A percentile compares a stretch with the other conserved stretches of the same genome.
These are phyloP conservation scores for Calamus simplicifolius DNA, from an alignment of 176 grass and related monocot genomes.

Conservation along the genomic window DNA sequence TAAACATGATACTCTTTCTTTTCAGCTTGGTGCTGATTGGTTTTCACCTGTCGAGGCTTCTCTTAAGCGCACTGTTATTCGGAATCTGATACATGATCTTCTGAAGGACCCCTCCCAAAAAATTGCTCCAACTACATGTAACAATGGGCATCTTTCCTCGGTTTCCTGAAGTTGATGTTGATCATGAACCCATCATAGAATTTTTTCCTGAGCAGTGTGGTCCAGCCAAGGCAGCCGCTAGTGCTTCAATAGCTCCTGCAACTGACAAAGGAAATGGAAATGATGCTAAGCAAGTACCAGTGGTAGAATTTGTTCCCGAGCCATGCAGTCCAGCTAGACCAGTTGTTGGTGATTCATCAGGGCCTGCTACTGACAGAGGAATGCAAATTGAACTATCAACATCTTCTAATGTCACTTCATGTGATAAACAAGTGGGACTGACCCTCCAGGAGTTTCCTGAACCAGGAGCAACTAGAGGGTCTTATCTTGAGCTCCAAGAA, in stretches of 20 bases:
- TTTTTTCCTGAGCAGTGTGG: too few species aligned
- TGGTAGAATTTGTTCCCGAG: slow-evolving; percentile 35
- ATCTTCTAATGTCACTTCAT: slow-evolving; percentile 29
- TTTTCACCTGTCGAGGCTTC: slow-evolving; percentile 86
- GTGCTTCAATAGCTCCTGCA: too few species aligned
- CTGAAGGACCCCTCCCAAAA: slow-evolving; percentile 31
- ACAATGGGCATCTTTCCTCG: slow-evolving; percentile 27
- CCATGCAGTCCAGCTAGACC: slow-evolving; percentile 24
- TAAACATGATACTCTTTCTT: slow-evolving; percentile 2
- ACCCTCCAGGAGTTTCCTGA: slow-evolving; percentile 13
- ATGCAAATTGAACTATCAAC: slow-evolving; percentile 7
- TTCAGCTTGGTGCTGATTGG: slow-evolving; percentile 78
- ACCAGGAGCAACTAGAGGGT: background rate
- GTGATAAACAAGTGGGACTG: slow-evolving; percentile 25
- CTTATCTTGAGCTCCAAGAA: background rate
- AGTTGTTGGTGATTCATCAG: slow-evolving; percentile 13
- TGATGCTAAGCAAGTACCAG: slow-evolving; percentile 34
- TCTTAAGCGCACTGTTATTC: slow-evolving; percentile 66
- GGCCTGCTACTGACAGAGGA: slow-evolving; percentile 19
- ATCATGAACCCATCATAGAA: too few species aligned
- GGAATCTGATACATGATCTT: slow-evolving; percentile 62
- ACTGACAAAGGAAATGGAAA: too few species aligned
- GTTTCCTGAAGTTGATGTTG: slow-evolving; percentile 22
- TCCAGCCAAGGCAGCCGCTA: too few species aligned
- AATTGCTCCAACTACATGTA: slow-evolving; percentile 9